phyloP scores from a whole-genome alignment of 768 basidiomycete genomes.

The Coprinellus micaceus region DNA sequence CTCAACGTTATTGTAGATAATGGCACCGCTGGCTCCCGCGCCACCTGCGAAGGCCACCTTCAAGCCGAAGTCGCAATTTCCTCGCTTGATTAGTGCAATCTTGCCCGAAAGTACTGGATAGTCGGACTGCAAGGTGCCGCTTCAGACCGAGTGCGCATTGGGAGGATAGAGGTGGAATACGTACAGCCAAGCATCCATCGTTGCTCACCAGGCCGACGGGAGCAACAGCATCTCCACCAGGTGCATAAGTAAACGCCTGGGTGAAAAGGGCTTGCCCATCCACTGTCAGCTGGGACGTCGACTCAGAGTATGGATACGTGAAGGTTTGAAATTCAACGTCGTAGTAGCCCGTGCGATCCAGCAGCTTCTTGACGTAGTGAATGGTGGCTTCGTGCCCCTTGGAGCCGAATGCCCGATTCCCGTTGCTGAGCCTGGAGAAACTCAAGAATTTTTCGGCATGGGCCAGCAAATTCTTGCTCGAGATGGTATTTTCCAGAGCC shows the following conservation, averaged over 20 bases:
- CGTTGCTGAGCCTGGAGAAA: conserved; percentile 24
- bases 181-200: conserved; percentile 23
- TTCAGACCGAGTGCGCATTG: background rate
- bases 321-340: conserved; percentile 26
- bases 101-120: background rate
- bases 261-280: conserved; percentile 13
- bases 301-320: conserved; percentile 23
- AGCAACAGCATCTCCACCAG: conserved; percentile 22
- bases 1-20: conserved; percentile 28
- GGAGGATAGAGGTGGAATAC: background rate
- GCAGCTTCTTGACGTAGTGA: conserved; percentile 24
- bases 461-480: conserved; percentile 18
- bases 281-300: conserved; percentile 16
- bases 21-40: conserved; percentile 23
- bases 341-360: conserved; percentile 27
- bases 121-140: background rate
- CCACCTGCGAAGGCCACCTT: conserved; percentile 26
- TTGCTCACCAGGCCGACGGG: conserved; percentile 22
- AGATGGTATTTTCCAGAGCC: conserved; percentile 1
- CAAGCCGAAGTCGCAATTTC: conserved; percentile 26
- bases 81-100: conserved; percentile 24
- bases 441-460: conserved; percentile 25
- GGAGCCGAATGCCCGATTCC: conserved; percentile 24
- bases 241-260: conserved; percentile 20
- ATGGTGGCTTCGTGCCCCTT: conserved; percentile 28